Evolutionary conservation across 2,329 filamentous ascomycete genomes (phyloP), one percentile per base, ranked within the genome.

Genomic region (Fusarium xylarioides): DNA sequence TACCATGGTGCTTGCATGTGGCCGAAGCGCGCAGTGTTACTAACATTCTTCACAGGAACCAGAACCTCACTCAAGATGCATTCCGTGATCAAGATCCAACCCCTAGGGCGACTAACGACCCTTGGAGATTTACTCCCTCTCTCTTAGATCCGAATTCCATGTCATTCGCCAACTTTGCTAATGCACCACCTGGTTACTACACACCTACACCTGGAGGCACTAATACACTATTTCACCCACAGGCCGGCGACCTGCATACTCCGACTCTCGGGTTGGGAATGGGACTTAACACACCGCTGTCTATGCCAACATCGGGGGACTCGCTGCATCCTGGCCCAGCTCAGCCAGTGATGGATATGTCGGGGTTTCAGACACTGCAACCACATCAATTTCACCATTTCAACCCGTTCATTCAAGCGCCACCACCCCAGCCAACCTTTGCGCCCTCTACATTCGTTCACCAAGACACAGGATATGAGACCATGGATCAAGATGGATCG

Each of bases 111-210:
- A 89, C 92, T 46, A 91, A 92, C 78, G 95, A 98, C 76, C 91
- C 89, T 76, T 96, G 95, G 91, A 90, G 93, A 74, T 95, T 97
- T 79, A 97, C 95, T 5, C 94, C 95, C 8, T 96, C 95, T 28
- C 86, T 97, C 64, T 88, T 98, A 79, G 95, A 98, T 79, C 91
- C 94, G 23, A 94, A 92, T 81, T 93, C 93, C 35, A 94, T 94
- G 80, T 90, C 91, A 30, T 98, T 97, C 82, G 88, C 90, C 67
- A 87, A 88, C 63, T 95, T 97, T 79, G 91, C 92, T 73, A 94
- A 93, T 81, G 93, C 95, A 73, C 89, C 92, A 50, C 89, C 93
- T 21, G 93, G 92, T 19, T 96, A 96, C 82, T 98, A 97, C 82
- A 95, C 94, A 12, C 93, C 95, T 5, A 97, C 94, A 3, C 93